Evolutionary conservation across 2,329 filamentous ascomycete species (phyloP).

Genomic region (Xylariaceae sp.): DNA sequence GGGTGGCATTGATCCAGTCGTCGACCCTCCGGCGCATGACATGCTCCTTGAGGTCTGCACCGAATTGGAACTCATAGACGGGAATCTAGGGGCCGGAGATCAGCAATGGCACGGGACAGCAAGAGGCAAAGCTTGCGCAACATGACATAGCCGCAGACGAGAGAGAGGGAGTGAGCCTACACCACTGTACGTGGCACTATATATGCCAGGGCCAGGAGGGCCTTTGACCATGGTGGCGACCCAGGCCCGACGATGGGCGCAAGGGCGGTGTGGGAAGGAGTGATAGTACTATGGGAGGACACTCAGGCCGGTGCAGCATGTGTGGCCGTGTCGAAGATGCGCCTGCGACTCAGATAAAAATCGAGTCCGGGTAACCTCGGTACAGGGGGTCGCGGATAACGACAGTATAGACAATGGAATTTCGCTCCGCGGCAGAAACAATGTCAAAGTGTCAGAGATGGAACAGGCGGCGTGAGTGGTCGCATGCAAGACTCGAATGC

Average conservation of each 20-base stretch:
- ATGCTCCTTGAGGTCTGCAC: slow-evolving; percentile 70
- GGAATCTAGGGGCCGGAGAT: slow-evolving; percentile 79
- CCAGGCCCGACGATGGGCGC: slow-evolving; percentile 5
- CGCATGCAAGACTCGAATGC: too few species aligned
- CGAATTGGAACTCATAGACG: slow-evolving; percentile 89
- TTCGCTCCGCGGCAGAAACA: too few species aligned
- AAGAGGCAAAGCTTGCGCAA: neutral
- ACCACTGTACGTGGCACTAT: slow-evolving; percentile 63
- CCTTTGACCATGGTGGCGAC: slow-evolving; percentile 40
- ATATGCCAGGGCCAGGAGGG: slow-evolving; percentile 42
- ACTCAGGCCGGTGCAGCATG: too few species aligned
- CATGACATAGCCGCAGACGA: slow-evolving; percentile 2
- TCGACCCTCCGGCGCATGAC: slow-evolving; percentile 91
- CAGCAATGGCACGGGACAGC: neutral
- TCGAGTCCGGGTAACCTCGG: too few species aligned
- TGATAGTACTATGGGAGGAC: neutral
- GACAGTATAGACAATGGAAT: too few species aligned
- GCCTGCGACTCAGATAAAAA: too few species aligned
- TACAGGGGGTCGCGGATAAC: too few species aligned
- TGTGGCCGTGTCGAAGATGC: too few species aligned
- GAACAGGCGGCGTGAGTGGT: too few species aligned
- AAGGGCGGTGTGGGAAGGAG: neutral
- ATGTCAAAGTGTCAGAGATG: too few species aligned
- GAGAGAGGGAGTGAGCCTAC: slow-evolving; percentile 35
- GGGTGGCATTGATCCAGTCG: slow-evolving; percentile 99